These are phyloP conservation scores for Yamagishiella unicocca DNA, from an alignment of 139 green algal genomes.

Conservation along the genomic window DNA sequence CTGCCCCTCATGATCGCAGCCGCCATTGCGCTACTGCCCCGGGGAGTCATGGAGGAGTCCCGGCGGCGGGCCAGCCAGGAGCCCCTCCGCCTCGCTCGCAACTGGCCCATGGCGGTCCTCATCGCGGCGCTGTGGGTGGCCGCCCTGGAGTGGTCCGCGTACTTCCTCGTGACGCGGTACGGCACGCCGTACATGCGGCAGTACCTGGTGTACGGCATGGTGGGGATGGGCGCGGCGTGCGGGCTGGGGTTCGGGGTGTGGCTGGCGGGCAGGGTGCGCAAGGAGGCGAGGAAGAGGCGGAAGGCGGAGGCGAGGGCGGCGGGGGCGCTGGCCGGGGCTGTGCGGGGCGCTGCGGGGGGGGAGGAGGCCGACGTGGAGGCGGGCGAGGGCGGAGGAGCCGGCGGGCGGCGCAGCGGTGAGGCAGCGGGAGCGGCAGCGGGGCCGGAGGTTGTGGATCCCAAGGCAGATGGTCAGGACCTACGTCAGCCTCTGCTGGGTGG, in stretches of 20 bases:
- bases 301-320: neutral
- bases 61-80: slow-evolving; percentile 17
- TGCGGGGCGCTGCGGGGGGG: neutral
- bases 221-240: neutral
- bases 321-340: neutral
- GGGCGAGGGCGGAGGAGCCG: neutral
- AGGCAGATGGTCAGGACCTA: too few relatives aligned
- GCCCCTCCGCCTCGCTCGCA: slow-evolving; percentile 49
- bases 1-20: slow-evolving; percentile 61
- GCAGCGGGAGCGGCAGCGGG: neutral
- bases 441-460: too few relatives aligned
- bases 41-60: slow-evolving; percentile 44
- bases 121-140: slow-evolving; percentile 47
- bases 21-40: slow-evolving; percentile 54
- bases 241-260: slow-evolving; percentile 27
- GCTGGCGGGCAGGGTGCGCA: neutral
- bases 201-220: slow-evolving; percentile 30
- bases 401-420: neutral
- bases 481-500: too few relatives aligned
- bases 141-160: slow-evolving; percentile 21
- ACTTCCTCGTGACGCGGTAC: slow-evolving; percentile 17
- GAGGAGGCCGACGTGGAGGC: neutral
- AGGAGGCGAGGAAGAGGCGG: neutral
- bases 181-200: slow-evolving; percentile 12
- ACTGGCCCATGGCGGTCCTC: slow-evolving; percentile 50